Evolutionary conservation across 805 yeast species (phyloP), one percentile per base, ranked within the genome.

Genomic region (Saccharomycopsis sp.): DNA sequence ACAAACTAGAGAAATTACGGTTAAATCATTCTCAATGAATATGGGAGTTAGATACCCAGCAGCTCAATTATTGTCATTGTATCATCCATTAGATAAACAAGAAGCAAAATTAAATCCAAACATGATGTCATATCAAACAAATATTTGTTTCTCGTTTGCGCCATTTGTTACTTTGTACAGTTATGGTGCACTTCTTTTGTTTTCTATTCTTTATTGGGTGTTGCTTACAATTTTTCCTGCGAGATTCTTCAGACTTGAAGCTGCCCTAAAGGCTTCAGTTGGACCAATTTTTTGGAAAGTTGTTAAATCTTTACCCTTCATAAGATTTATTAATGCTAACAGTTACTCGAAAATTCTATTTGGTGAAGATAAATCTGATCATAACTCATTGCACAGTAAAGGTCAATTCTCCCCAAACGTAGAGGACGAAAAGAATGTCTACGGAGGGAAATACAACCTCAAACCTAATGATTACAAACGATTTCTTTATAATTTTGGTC

Each of bases 1-100:
- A 29, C 54, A 51, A 2, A 69, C 77, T 2, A 81, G 80, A 41
- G 98, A 93, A 59, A 77, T 83, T 51, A 86, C 96, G 0, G 88
- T 89, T 23, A 93, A 93, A 61, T 78, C 95, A 3, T 77, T 83
- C 42, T 82, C 96, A 11, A 85, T 93, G 95, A 89, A 95, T 19
- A 85, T 86, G 79, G 97, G 97, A 0, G 79, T 93, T 23, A 63
- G 68, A 42, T 68, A 70, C 43, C 99, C 99, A 0, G 97, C 95
- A 0, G 74, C 88, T 37, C 96, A 93, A 59, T 60, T 93, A 40
- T 62, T 93, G 4, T 77, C 96, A 0, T 67, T 93, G 35, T 61
- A 71, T 55, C 72, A 74, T 52, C 77, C 79, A 4, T 41, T 53
- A 20, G 59, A 56, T 44, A 5, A 23, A 31, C 28, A 11, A 5